Base-by-base conservation (phyloP, 352 stramenopile genomes). In the Phytopythium aichiense region DNA sequence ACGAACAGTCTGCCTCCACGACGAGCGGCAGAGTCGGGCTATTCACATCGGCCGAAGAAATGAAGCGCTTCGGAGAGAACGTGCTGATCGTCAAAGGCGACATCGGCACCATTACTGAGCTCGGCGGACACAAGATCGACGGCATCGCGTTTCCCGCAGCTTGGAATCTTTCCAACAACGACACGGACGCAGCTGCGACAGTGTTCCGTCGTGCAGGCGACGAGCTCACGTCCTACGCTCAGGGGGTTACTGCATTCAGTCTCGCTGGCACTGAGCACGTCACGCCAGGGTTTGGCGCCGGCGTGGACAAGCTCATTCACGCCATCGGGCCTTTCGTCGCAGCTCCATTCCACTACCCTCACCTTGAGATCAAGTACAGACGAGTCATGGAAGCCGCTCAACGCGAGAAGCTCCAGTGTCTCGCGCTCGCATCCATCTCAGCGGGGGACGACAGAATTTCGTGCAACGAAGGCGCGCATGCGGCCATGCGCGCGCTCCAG, bases 381-480 rank as follows among this genome's bases (percentile, higher is more conserved):
- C 4, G 9, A 4, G 31, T 37, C 31, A 37, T 37, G 31, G 31
- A 37, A 9, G 31, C 31, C 5, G 31, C 31, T 4, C 31, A 37
- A 9, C 31, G 31, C 31, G 31, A 37, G 31, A 37, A 37, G 5
- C 31, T 37, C 31, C 31, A 37, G 33, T 89, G 80, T 52, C 66
- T 92, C 5, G 79, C 76, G 9, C 67, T 90, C 51, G 60, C 75
- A 35, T 92, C 83, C 35, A 88, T 92, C 58, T 87, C 80, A 0
- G 90, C 83, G 1, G 83, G 83, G 2, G 84, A 81, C 55, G 73
- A 84, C 50, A 68, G 74, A 1, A n/a, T 88, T 11, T 74, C 77
- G 2, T 33, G 43, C 1, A 64, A 58, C 5, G 9, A 37, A 4
- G 31, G 9, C 5, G 31, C 31, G 31, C 31, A 9, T 9, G 31